Conservation (phyloP, 495 filamentous ascomycete species). For the Hapsidospora chrysogenum region DNA sequence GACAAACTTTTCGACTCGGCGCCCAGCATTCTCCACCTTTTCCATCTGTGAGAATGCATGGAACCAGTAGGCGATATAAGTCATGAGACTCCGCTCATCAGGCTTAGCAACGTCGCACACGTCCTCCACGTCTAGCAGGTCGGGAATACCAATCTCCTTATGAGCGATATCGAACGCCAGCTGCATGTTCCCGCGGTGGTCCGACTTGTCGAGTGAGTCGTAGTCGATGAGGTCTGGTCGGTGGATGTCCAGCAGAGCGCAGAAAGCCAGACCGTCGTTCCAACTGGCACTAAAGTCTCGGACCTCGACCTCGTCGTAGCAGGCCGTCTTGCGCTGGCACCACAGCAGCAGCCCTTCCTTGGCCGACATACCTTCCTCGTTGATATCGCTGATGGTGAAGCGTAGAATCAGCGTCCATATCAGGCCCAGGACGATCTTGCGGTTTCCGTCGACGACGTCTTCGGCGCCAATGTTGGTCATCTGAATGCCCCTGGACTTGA, state of each 20-base stretch:
- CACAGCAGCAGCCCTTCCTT: constrained; percentile 90
- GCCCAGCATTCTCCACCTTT: constrained; percentile 88
- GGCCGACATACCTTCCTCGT: constrained; percentile 91
- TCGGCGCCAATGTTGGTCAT: constrained; percentile 98
- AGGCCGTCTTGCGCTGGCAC: constrained; percentile 97
- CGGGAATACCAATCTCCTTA: constrained; percentile 93
- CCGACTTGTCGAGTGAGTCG: constrained; percentile 79
- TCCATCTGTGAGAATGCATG: constrained; percentile 98
- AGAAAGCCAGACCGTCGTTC: constrained; percentile 96
- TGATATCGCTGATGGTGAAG: constrained; percentile 98
- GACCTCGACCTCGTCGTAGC: constrained; percentile 91
- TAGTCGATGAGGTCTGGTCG: constrained; percentile 95
- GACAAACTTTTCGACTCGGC: constrained; percentile 95
- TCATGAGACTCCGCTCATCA: constrained; percentile 94
- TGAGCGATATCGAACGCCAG: constrained; percentile 89
- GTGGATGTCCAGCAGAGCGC: constrained; percentile 90
- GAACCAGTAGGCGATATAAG: constrained; percentile 99
- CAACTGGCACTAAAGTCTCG: constrained; percentile 87
- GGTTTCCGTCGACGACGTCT: constrained; percentile 95
- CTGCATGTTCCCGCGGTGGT: constrained; percentile 95
- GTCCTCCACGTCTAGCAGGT: constrained; percentile 91
- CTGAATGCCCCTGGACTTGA: constrained; percentile 78
- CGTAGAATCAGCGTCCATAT: constrained; percentile 96
- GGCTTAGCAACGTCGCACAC: constrained; percentile 93
- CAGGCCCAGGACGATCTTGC: constrained; percentile 89